Evolutionary conservation across 2,329 filamentous ascomycete genomes (phyloP), one percentile per base, ranked within the genome.

Genomic region (Colletotrichum camelliae): DNA sequence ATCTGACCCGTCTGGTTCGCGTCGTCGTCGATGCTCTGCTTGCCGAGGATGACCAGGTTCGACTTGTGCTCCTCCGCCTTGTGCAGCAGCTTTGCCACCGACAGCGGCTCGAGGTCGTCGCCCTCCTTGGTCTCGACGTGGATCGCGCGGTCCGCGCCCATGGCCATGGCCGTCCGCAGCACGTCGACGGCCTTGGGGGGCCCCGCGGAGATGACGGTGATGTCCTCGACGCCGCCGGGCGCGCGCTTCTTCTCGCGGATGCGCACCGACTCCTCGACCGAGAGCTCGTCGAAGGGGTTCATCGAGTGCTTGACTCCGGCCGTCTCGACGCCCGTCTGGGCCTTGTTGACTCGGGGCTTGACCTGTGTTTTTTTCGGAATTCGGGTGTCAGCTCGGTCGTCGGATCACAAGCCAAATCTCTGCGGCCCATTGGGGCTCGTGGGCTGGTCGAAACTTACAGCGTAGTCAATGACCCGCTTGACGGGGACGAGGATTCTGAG

Each of bases 201-300:
- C 7, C 97, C 97, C 67, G 95, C 96, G 70, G 93, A 94, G 85
- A 98, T 92, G 80, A 95, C 94, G 84, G 97, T 93, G 83, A 99
- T 98, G 85, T 98, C 96, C 80, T 96, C 93, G 77, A 99, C 96
- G 81, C 94, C 93, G 78, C 91, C 89, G 21, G 92, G 90, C 21
- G 92, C 92, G 72, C 87, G 85, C 85, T 95, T 94, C 89, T 95
- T 94, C 86, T 98, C 96, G 85, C 97, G 96, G 83, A 99, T 94
- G 55, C 95, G 95, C 67, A 98, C 95, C 67, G 96, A 95, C 88
- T 98, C 97, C 88, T 99, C 97, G 85, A 99, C 93, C 58, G 96
- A 97, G 82, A 99, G 94, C 86, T 99, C 97, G 89, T 99, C 97
- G 87, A 99, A 99, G 24, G 97, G 97, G 90, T 98, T 99, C 92